Base-by-base conservation (phyloP, 306 rosid species). In the Trifolium repens region DNA sequence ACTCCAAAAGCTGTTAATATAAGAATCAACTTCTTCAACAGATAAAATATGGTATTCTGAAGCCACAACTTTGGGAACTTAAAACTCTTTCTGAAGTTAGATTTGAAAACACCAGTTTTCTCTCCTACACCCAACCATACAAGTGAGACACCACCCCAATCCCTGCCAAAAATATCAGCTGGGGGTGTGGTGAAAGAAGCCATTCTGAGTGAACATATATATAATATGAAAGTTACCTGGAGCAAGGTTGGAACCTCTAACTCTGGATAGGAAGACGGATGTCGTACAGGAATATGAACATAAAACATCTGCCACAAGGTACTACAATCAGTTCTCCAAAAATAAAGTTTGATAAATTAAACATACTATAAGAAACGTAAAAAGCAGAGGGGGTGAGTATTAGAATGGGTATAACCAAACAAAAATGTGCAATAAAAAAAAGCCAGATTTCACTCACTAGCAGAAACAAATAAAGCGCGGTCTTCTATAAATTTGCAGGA, bases 191-290 rank as follows among this genome's bases (percentile, higher is more conserved):
- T 39, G 34, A 77, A 77, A 67, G 16, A 58, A 44, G 69, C 39
- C 54, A 68, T 43, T 79, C 46, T 60, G 26, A 63, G 53, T 53
- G 55, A 67, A 47, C 5, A 54, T 15, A 62, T 62, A 15, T 62
- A 73, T 10, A 78, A 62, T 59, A 75, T 49, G 78, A 67, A 67
- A 46, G 40, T 73, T 88, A 94, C 98, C 98, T 94, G 98, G 44
- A 91, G 84, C 84, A 91, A 90, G 74, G 97, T 94, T 16, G 94
- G 97, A 72, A 94, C 84, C 88, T 94, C 98, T 77, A 94, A 76
- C 87, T 94, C 98, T 26, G 96, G 93, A 82, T 69, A 91, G 54
- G 96, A 86, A 73, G 90, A 90, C n/a, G 94, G 92, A 85, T 90
- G 93, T 0, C 94, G 89, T 49, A 91, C 87, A 81, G 97, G 97